Evolutionary conservation across 306 rosid genomes (phyloP).

Genomic region (Trifolium subterraneum): DNA sequence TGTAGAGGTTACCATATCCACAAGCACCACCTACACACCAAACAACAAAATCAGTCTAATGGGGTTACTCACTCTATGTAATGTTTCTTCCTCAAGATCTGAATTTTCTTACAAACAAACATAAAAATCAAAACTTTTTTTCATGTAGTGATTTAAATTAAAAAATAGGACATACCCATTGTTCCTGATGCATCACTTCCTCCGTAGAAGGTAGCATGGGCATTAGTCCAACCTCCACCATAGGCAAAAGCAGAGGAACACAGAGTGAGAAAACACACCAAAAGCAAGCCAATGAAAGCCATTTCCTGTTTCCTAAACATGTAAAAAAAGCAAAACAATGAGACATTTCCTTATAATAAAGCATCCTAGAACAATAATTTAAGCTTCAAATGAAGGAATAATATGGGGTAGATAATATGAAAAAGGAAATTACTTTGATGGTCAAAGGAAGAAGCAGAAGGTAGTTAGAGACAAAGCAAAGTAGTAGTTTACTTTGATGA

Average conservation of each 20-base stretch:
- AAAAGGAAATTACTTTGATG: slow-evolving; percentile 51
- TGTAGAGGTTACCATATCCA: slow-evolving; percentile 93
- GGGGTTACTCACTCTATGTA: neutral
- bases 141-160: neutral
- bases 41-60: neutral
- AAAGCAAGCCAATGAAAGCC: slow-evolving; percentile 57
- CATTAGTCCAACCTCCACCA: slow-evolving; percentile 80
- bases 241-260: slow-evolving; percentile 59
- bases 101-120: neutral
- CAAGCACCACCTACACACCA: slow-evolving; percentile 85
- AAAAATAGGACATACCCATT: slow-evolving; percentile 73
- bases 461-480: neutral
- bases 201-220: slow-evolving; percentile 96
- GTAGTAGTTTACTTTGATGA: slow-evolving; percentile 39
- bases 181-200: slow-evolving; percentile 99
- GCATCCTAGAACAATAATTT: neutral
- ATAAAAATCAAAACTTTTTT: neutral
- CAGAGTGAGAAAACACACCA: slow-evolving; percentile 59
- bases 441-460: slow-evolving; percentile 14
- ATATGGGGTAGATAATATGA: neutral
- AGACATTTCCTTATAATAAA: slow-evolving; percentile 22
- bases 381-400: slow-evolving; percentile 18
- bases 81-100: neutral
- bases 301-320: slow-evolving; percentile 79
- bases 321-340: slow-evolving; percentile 28